Conservation (phyloP, 2,329 filamentous ascomycete genomes). For the Cladosporium sphaerospermum region DNA sequence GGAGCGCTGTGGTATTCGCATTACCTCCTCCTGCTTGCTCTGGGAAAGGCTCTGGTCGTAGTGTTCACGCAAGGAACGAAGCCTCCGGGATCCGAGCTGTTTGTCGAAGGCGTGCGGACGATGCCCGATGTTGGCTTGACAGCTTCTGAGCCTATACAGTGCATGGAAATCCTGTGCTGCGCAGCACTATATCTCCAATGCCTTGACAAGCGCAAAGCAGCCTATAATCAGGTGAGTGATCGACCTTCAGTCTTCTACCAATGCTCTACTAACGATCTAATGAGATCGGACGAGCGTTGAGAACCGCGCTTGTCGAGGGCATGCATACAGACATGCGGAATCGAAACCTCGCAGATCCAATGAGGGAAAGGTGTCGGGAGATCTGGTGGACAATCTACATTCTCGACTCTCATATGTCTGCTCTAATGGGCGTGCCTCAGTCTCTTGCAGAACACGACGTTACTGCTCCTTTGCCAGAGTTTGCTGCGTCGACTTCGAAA, state of each 20-base stretch:
- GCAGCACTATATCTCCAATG: constrained; percentile 49
- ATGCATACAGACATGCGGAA: constrained; percentile 49
- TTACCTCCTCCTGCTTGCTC: constrained; percentile 48
- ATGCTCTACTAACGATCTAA: background rate
- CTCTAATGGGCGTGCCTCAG: constrained; percentile 47
- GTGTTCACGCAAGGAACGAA: constrained; percentile 27
- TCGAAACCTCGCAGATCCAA: constrained; percentile 34
- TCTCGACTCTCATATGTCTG: constrained; percentile 49
- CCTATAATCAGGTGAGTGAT: constrained; percentile 40
- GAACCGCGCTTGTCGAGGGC: constrained; percentile 44
- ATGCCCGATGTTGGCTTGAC: constrained; percentile 39
- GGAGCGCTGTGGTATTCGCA: constrained; percentile 46
- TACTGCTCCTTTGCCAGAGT: constrained; percentile 41
- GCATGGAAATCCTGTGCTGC: constrained; percentile 47
- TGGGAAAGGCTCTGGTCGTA: constrained; percentile 49
- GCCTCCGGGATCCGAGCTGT: constrained; percentile 45
- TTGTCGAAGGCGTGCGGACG: constrained; percentile 40
- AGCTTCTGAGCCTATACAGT: constrained; percentile 38
- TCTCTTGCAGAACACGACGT: constrained; percentile 48
- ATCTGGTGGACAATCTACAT: constrained; percentile 53
- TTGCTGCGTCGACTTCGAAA: constrained; percentile 34
- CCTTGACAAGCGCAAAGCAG: constrained; percentile 42
- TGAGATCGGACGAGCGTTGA: constrained; percentile 47
- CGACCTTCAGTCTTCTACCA: background rate
- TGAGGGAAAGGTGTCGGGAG: constrained; percentile 43